Evolutionary conservation across 2,329 filamentous ascomycete species (phyloP).

Genomic region (Fusarium verrucosum): DNA sequence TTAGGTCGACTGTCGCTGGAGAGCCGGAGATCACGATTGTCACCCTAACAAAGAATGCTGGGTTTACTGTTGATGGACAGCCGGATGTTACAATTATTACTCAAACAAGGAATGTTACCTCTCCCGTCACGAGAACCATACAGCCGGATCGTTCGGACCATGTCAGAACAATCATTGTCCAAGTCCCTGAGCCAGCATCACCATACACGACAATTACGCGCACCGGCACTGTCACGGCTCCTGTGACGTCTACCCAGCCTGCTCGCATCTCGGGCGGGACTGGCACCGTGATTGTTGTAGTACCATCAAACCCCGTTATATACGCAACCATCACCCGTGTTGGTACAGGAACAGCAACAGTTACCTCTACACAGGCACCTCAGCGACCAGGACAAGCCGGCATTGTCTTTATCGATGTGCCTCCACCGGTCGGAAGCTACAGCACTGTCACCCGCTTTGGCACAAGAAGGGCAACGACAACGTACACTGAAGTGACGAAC

Average conservation of each 20-base stretch:
- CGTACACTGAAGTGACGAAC: not conserved
- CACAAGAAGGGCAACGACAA: not conserved
- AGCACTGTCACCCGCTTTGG: not conserved
- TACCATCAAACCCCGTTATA: not conserved
- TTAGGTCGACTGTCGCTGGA: too few species aligned
- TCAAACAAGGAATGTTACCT: not conserved
- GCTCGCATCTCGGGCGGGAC: not conserved
- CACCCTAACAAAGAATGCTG: not conserved
- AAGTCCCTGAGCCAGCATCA: not conserved
- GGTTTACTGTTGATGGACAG: not conserved
- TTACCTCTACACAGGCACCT: not conserved
- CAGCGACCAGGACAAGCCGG: not conserved
- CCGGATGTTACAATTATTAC: not conserved
- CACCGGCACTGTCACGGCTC: fast-evolving
- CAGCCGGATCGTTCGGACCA: not conserved
- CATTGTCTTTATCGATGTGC: not conserved
- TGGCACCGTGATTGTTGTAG: not conserved
- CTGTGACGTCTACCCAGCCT: not conserved
- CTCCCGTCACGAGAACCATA: not conserved
- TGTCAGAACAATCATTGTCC: not conserved
- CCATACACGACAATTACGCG: not conserved
- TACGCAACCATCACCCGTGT: conserved; percentile 1
- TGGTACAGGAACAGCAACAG: not conserved
- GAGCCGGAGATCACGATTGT: not conserved
- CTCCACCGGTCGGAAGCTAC: fast-evolving